These are phyloP conservation scores for Neoboletus brunneissimus DNA, from an alignment of 768 basidiomycete species.

Conservation along the genomic window DNA sequence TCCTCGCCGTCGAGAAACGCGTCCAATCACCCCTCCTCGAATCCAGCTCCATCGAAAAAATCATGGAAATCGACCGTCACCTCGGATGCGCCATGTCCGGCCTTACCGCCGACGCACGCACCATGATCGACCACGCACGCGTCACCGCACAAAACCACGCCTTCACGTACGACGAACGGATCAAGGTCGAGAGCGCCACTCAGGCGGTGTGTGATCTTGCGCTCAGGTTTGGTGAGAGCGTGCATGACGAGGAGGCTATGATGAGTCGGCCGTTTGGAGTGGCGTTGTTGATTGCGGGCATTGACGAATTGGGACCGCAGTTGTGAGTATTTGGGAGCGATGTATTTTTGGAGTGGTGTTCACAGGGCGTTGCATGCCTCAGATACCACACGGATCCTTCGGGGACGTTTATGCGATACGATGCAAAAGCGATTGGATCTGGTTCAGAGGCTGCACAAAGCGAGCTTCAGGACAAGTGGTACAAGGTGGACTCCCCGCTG, in stretches of 20 bases:
- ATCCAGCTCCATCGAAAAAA: constrained; percentile 95
- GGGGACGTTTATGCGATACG: constrained; percentile 93
- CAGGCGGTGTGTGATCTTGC: constrained; percentile 99
- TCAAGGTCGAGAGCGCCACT: constrained; percentile 96
- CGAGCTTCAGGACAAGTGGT: constrained; percentile 96
- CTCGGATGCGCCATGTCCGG: constrained; percentile 98
- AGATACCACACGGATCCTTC: constrained; percentile 99
- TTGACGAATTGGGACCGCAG: constrained; percentile 94
- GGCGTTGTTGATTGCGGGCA: constrained; percentile 93
- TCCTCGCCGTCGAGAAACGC: constrained; percentile 97
- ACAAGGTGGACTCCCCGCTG: constrained; percentile 57
- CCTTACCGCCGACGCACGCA: constrained; percentile 95
- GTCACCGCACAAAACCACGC: constrained; percentile 94
- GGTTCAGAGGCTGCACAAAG: constrained; percentile 97
- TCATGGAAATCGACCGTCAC: constrained; percentile 98
- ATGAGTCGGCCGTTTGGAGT: constrained; percentile 99
- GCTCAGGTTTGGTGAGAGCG: constrained; percentile 95
- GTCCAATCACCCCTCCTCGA: constrained; percentile 96
- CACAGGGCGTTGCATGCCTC: constrained; percentile 1
- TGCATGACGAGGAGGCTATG: constrained; percentile 97
- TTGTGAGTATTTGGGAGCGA: constrained; percentile 54
- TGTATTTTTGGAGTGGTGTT: constrained; percentile 1
- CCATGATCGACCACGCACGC: constrained; percentile 99
- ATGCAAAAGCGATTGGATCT: constrained; percentile 98
- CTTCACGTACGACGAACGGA: constrained; percentile 95